phyloP scores from a whole-genome alignment of 1,284 basidiomycete species.

The Hypsizygus ulmarius region DNA sequence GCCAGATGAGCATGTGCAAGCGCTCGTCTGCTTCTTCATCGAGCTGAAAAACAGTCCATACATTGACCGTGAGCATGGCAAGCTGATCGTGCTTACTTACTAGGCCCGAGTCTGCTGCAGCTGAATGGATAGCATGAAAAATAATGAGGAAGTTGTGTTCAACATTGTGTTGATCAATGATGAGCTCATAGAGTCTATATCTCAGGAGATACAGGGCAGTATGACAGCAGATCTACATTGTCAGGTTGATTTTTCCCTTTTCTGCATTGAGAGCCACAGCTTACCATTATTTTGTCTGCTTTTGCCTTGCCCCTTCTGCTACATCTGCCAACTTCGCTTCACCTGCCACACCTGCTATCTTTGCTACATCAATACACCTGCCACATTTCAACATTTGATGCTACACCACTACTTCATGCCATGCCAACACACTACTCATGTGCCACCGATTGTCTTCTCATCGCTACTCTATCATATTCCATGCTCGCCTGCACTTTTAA shows the following conservation, averaged over 20 bases:
- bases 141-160: background rate
- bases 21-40: slow-evolving; percentile 1
- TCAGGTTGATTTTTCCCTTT: slow-evolving; percentile 1
- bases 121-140: slow-evolving; percentile 6
- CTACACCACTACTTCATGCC: no score
- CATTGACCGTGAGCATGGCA: background rate
- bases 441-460: no score
- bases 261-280: no score
- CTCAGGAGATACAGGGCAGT: background rate
- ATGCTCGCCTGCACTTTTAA: no score
- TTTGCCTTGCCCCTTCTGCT: no score
- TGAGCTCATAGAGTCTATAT: background rate
- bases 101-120: background rate
- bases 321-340: no score
- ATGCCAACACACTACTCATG: no score
- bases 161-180: slow-evolving; percentile 4
- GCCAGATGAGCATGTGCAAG: background rate
- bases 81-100: slow-evolving; percentile 1
- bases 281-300: no score
- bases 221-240: background rate
- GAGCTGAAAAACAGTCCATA: slow-evolving; percentile 2
- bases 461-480: no score
- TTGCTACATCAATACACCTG: no score
- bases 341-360: no score
- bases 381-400: no score